Evolutionary conservation across 345 rosid species (phyloP), one percentile per base, ranked within the genome.

Genomic region (Crucihimalaya himalaica): DNA sequence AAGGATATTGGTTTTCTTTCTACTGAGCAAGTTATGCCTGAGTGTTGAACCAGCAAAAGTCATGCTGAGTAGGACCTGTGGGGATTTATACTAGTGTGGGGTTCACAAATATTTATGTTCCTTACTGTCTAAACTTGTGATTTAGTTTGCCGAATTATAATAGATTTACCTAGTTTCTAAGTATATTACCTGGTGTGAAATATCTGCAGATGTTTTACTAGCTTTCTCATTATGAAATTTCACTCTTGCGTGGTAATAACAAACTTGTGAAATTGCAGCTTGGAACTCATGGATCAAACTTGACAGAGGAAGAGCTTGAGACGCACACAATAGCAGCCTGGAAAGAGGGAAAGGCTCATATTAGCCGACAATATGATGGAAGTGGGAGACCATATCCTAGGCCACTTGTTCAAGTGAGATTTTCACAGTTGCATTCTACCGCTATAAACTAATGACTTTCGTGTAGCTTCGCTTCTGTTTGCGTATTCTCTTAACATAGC

Each of bases 241-340:
- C 37, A 28, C 50, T 53, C 27, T 73, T 68, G 59, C 6, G 54
- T 66, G 57, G 21, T 73, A 73, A 70, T 69, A 48, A 25, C 55
- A 69, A 63, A 43, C 13, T 27, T 68, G 25, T 79, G 32, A 73
- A 40, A 52, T 79, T 83, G 81, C 90, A 90, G 97, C 86, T 90
- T 60, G 92, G 94, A 77, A 87, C 84, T 74, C 86, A 82, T 70
- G 94, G 94, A 56, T 87, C 97, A 45, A 88, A 88, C 81, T 81
- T 90, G 86, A 90, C 94, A 29, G 97, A 88, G 87, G 97, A 90
- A 78, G 94, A 90, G 71, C 81, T 90, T 65, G 97, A 90, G 75
- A 86, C 92, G 1, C 97, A 85, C 79, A 86, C 97, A n/a, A 92
- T 96, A 80, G 86, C 98, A 45, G 98, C 98, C 56, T 96, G 99